A percentile compares a stretch with the other conserved stretches of the same genome.
Conservation (phyloP, 305 asterid species). For the Rubia balearica region DNA sequence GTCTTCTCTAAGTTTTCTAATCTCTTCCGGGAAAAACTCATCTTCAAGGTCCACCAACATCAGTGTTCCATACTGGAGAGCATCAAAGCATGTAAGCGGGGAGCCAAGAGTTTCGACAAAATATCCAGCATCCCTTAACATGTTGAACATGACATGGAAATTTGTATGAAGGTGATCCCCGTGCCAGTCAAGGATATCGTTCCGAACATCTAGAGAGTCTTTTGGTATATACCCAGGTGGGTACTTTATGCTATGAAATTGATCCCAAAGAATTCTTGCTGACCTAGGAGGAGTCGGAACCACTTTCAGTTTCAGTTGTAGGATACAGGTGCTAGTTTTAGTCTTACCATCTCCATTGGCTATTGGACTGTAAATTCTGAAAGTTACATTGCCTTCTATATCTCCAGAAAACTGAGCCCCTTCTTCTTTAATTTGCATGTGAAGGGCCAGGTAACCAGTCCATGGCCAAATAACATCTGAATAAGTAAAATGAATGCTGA, state of each 20-base stretch:
- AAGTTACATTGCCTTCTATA: slow-evolving; percentile 79
- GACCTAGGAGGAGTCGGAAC: slow-evolving; percentile 88
- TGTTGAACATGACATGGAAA: slow-evolving; percentile 91
- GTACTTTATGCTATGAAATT: slow-evolving; percentile 88
- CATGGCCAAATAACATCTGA: slow-evolving; percentile 97
- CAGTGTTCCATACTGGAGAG: slow-evolving; percentile 83
- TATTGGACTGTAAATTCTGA: slow-evolving; percentile 74
- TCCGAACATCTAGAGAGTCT: slow-evolving; percentile 94
- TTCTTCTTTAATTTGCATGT: slow-evolving; percentile 96
- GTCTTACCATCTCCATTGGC: slow-evolving; percentile 50
- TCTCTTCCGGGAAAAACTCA: slow-evolving; percentile 82
- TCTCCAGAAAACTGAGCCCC: slow-evolving; percentile 83
- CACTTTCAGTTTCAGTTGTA: slow-evolving; percentile 67
- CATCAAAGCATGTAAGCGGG: slow-evolving; percentile 95
- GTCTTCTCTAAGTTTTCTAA: slow-evolving; percentile 70
- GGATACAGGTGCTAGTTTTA: slow-evolving; percentile 65
- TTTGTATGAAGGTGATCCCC: slow-evolving; percentile 98
- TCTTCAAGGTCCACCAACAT: slow-evolving; percentile 96
- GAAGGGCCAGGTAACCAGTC: slow-evolving; percentile 93
- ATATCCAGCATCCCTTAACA: slow-evolving; percentile 86
- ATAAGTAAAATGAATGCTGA: slow-evolving; percentile 76
- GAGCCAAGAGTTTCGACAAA: slow-evolving; percentile 95
- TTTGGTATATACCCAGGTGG: slow-evolving; percentile 98
- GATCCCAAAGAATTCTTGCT: slow-evolving; percentile 84
- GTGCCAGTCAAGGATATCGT: slow-evolving; percentile 97